Percentiles rank a stretch among this genome's conserved stretches.
Conservation (phyloP, 176 grass and related monocot genomes). For the Luzula sylvatica region DNA sequence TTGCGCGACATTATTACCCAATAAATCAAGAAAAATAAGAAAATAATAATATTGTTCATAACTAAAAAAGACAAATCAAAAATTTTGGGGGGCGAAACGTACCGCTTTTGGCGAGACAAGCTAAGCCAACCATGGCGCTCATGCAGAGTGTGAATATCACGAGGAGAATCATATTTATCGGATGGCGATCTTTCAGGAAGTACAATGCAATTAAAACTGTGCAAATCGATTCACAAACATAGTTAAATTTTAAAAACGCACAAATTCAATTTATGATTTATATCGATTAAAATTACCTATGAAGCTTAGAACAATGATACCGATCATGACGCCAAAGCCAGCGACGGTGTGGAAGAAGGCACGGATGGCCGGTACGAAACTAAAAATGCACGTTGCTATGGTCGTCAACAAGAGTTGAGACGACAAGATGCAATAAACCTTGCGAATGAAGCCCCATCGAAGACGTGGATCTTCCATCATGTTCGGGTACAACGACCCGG, state of each 20-base stretch:
- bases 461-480: conserved; percentile 43
- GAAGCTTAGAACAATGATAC: conserved; percentile 31
- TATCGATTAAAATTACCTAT: conserved; percentile 18
- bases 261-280: not conserved
- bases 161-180: conserved; percentile 50
- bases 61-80: not conserved
- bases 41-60: not conserved
- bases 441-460: conserved; percentile 51
- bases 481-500: conserved; percentile 11
- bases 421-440: conserved; percentile 49
- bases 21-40: not conserved
- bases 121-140: conserved; percentile 36
- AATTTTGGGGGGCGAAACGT: too few species aligned
- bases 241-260: too few species aligned
- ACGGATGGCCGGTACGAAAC: conserved; percentile 25
- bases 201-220: conserved; percentile 49
- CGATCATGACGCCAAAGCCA: conserved; percentile 28
- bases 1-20: too few species aligned
- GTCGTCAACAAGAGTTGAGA: conserved; percentile 39
- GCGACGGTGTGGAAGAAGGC: conserved; percentile 31
- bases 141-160: conserved; percentile 48
- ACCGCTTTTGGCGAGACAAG: conserved; percentile 40
- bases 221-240: conserved; percentile 5
- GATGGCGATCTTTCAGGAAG: conserved; percentile 37
- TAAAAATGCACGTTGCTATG: conserved; percentile 13